phyloP scores from a whole-genome alignment of 176 grass and related monocot species.

The Pontederia crassipes region DNA sequence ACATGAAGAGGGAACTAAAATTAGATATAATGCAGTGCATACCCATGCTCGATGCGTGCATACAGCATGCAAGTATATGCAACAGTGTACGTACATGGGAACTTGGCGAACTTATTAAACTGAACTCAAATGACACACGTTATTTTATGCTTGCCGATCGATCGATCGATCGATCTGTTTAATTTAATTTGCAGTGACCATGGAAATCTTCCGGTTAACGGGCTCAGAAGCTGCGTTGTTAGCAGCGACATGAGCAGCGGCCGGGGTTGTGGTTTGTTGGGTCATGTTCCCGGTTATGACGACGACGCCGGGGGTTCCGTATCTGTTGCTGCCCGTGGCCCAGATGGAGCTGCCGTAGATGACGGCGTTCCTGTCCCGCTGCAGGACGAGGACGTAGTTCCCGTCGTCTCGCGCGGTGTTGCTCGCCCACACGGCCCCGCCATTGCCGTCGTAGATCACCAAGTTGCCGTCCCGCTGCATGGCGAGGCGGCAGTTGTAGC shows the following conservation, averaged over 20 bases:
- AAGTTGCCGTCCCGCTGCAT: constrained; percentile 28
- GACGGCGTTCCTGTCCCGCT: constrained; percentile 25
- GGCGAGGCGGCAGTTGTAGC: not conserved
- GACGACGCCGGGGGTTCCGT: not conserved
- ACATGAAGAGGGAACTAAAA: no score
- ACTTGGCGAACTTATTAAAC: no score
- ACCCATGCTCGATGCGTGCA: no score
- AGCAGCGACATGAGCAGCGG: not conserved
- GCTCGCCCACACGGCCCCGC: constrained; percentile 13
- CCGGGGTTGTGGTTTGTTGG: not conserved
- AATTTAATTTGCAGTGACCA: no score
- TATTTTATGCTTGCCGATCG: no score
- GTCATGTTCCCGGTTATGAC: not conserved
- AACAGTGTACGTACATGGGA: no score
- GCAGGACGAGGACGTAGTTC: constrained; percentile 14
- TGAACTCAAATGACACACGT: no score
- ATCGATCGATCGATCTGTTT: no score
- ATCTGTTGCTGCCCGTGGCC: not conserved
- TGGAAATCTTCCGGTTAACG: no score
- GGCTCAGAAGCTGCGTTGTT: no score
- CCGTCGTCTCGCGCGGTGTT: not conserved
- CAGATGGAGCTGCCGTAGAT: constrained; percentile 28
- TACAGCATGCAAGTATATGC: no score
- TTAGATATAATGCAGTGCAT: no score
- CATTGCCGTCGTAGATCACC: constrained; percentile 12